phyloP scores from a whole-genome alignment of 345 rosid species.

The Sonneratia caseolaris region DNA sequence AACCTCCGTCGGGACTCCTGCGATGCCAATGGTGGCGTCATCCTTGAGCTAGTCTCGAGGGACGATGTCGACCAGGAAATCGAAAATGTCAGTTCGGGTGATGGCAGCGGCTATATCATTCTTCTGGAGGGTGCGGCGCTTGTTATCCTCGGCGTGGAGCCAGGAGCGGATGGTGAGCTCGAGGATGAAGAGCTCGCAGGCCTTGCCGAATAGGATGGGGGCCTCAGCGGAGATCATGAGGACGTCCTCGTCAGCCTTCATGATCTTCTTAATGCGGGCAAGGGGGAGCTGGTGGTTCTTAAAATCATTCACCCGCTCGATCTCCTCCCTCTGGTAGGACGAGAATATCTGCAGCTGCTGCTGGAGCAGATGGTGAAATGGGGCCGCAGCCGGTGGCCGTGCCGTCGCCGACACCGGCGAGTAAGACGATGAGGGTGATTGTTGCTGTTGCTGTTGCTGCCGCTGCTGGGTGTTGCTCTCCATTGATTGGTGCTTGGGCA shows the following conservation, averaged over 20 bases:
- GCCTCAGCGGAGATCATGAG: constrained; percentile 99
- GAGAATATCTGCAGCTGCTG: constrained; percentile 87
- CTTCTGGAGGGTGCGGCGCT: constrained; percentile 87
- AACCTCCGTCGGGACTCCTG: constrained; percentile 16
- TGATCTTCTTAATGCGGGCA: constrained; percentile 91
- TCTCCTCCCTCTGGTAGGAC: constrained; percentile 80
- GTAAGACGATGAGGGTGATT: constrained; percentile 47
- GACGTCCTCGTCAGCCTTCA: constrained; percentile 97
- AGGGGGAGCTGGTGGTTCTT: constrained; percentile 96
- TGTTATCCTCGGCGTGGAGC: constrained; percentile 97
- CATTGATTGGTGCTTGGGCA: constrained; percentile 4
- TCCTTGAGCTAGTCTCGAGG: constrained; percentile 93
- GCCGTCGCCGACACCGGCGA: constrained; percentile 12
- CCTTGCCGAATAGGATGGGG: constrained; percentile 82
- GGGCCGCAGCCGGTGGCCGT: constrained; percentile 22
- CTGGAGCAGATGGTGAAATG: constrained; percentile 65
- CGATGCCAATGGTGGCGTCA: constrained; percentile 23
- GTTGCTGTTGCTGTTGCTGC: constrained; percentile 25
- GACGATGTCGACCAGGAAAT: constrained; percentile 80
- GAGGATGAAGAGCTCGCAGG: constrained; percentile 90
- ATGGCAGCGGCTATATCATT: constrained; percentile 92
- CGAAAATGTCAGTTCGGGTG: constrained; percentile 82
- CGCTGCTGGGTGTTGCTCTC: constrained; percentile 20
- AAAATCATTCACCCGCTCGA: constrained; percentile 87
- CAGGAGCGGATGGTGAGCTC: constrained; percentile 93